Base-by-base conservation (phyloP, 169 alveolate species). In the Blepharisma undulans region DNA sequence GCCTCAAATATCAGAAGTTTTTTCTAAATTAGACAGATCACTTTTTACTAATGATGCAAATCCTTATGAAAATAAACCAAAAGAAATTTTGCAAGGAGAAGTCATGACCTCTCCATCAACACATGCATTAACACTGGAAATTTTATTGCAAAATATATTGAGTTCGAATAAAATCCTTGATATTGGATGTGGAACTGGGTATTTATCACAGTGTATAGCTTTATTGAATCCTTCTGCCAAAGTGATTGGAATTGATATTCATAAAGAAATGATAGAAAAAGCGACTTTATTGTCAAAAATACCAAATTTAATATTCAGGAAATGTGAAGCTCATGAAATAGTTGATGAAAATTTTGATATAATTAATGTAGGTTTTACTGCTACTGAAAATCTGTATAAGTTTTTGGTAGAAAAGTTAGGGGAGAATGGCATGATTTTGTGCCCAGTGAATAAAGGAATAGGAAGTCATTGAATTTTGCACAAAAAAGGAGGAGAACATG, bases 271-370 rank as follows among this genome's bases (percentile, higher is more conserved):
- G 10, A 10, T 82, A 7, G 36, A 32, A 32, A 21, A 82, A 33
- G 89, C 89, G 5, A 82, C 8, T 32, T 21, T 3, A 0, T 4
- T 82, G 27, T 25, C 29, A 21, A 36, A 22, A 7, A 18, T 82
- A 21, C 8, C 33, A 21, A 82, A 82, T 60, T 36, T 82, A 4
- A 22, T 32, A 78, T 82, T 82, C 32, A 82, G 74, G 18, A 22
- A 60, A 25, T 82, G 89, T 10, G 89, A 82, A 59, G 89, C 89
- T 10, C 89, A 82, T 60, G 89, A 82, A 60, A 48, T 82, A 72
- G n/a, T 60, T 36, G 89, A 82, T 32, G 89, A 82, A 36, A 22
- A 48, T 22, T 82, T 82, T 36, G 89, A 59, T 22, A 12, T 59
- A n/a, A 82, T 82, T 19, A 82, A 82, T 60, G 89, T 82, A 21